Evolutionary conservation across 2,329 filamentous ascomycete genomes (phyloP), one percentile per base, ranked within the genome.

Genomic region (Pochonia chlamydosporia): DNA sequence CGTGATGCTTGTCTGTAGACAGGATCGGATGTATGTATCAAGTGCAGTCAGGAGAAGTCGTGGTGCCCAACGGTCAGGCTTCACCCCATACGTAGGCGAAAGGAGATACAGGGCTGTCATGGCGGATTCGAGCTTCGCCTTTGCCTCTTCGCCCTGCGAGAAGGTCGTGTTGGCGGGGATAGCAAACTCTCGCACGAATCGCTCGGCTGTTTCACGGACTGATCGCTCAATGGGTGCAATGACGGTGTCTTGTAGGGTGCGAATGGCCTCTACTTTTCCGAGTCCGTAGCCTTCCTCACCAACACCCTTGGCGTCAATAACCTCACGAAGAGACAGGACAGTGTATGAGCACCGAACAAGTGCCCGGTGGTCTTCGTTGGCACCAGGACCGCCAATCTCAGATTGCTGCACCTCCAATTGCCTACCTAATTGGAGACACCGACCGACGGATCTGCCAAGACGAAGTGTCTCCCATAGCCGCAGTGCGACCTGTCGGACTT

Each of bases 391-490:
- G 50, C 71, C 63, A 45, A 72, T 71, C 64, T 95, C 90, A 0
- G 79, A 72, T 60, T 95, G 78, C 63, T 95, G 87, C n/a, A 87
- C 78, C 63, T 97, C 89, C 10, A 99, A 76, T 68, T 95, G 89
- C 39, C 91, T 75, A 1, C 89, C 90, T 3, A 97, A 72, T 59
- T 87, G 85, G 36, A 97, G 73, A 60, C 87, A 91, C 44, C 92
- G 76, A 37, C 81, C 83, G 11, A 95, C 87, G 0, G 85, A 81
- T 37, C 91, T 74, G 1, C 86, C 87, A 3, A 97, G 72, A 50
- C 82, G 79, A 51, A 96, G 74, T 0, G 91, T 89, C 59, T 88
- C 81, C 76, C 89, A 89, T 24, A 96, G 76, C 10, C 90, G 79
- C 58, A 87, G 80, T 1, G 89, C 87, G 10, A 89, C 87, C 44